Evolutionary conservation across 2,329 filamentous ascomycete genomes (phyloP), one percentile per base, ranked within the genome.

Genomic region (Lecanosticta acicola): DNA sequence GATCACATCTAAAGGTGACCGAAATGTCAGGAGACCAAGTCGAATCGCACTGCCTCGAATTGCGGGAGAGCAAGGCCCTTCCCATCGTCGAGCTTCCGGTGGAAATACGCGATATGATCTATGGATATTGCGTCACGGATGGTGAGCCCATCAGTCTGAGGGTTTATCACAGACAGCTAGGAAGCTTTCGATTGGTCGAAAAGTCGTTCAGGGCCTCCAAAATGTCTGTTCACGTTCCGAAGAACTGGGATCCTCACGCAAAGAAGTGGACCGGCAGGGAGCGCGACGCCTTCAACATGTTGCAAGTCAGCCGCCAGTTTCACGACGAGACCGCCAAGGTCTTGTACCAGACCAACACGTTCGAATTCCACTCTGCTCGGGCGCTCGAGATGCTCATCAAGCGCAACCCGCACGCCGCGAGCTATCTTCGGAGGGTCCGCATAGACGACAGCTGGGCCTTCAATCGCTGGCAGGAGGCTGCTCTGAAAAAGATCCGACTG

Each of bases 281-380:
- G 4, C 35, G 35, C 17, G 16, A 18, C 4, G 18, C 35, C 17
- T 18, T 9, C 14, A 37, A 10, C 9, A 20, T 21, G 24, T 14
- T 58, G 4, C 39, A 32, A 3, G 45, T 50, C 13, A 51, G 35
- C 44, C 52, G 52, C 26, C 46, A 55, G 20, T 37, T 58, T 3
- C 19, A 46, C 35, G 14, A 3, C 4, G 56, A 59, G 26, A 47
- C 51, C 3, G 39, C 46, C 2, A 35, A 55, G 3, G 20, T 36
- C 3, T 37, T 46, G 7, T 41, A 32, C 29, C 29, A 39, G 19
- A 38, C 9, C 18, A 49, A 45, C 21, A 35, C 29, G 18, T 48
- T 51, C 49, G 21, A 29, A 4, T 45, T 46, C 29, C 13, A 24
- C 14, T 18, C 9, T n/a, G 21, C 20, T 14, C 17, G 20, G 24